Conservation (phyloP, 257 asterid genomes). For the Thymus quinquecostatus region DNA sequence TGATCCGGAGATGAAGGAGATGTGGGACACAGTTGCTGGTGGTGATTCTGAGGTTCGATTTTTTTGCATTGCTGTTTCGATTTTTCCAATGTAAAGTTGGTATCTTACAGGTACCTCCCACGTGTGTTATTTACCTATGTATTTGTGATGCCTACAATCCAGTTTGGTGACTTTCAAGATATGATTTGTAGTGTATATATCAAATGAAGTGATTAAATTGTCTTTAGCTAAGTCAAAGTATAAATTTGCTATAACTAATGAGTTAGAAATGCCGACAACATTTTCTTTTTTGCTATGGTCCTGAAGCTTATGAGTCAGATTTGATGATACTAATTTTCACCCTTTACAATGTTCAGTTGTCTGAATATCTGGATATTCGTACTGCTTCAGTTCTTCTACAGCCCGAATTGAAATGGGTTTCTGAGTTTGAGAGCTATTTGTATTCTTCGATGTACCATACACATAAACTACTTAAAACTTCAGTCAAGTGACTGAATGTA, state of each 20-base stretch:
- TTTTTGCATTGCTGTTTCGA: neutral
- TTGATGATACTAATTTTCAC: no score
- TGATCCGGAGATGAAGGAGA: conserved; percentile 89
- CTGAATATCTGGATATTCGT: neutral
- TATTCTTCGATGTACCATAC: neutral
- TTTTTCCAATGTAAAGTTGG: neutral
- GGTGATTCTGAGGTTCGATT: conserved; percentile 42
- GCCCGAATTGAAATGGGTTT: neutral
- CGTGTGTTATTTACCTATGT: neutral
- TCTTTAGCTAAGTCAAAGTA: no score
- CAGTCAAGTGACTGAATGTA: neutral
- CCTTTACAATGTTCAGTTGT: neutral
- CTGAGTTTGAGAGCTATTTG: neutral
- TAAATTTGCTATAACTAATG: neutral
- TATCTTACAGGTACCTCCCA: neutral
- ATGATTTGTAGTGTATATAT: neutral
- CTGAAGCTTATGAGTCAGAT: neutral
- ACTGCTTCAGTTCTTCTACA: conserved; percentile 1
- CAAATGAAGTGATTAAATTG: neutral
- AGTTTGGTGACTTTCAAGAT: neutral
- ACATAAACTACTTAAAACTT: neutral
- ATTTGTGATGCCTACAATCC: neutral
- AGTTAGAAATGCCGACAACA: neutral
- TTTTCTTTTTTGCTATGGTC: neutral
- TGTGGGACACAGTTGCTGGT: conserved; percentile 93